phyloP scores from a whole-genome alignment of 371 early-diverging fungal genomes.

The Actinomucor elegans region DNA sequence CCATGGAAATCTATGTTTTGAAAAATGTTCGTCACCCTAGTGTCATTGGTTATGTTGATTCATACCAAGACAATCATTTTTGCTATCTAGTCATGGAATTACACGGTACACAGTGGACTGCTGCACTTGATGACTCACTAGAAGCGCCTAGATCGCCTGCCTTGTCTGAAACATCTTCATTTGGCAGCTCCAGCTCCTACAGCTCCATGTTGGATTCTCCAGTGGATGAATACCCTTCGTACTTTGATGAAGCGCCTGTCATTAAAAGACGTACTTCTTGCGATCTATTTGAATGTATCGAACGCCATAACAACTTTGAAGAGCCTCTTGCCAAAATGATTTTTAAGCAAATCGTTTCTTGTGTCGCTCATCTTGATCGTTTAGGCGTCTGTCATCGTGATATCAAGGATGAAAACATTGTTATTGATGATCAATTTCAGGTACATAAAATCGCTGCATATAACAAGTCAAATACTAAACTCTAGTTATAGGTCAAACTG shows the following conservation, averaged over 20 bases:
- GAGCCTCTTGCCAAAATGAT: slow-evolving; percentile 63
- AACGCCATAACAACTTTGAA: slow-evolving; percentile 61
- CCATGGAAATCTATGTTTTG: slow-evolving; percentile 76
- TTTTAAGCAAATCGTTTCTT: slow-evolving; percentile 71
- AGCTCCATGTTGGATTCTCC: slow-evolving; percentile 19
- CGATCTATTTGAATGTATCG: slow-evolving; percentile 84
- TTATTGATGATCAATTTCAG: slow-evolving; percentile 68
- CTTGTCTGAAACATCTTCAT: slow-evolving; percentile 27
- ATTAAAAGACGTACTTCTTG: slow-evolving; percentile 57
- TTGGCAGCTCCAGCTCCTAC: slow-evolving; percentile 13
- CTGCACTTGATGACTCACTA: slow-evolving; percentile 5
- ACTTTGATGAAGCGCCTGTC: slow-evolving; percentile 12
- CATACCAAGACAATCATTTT: slow-evolving; percentile 64
- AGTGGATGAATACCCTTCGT: slow-evolving; percentile 12
- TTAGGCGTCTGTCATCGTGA: slow-evolving; percentile 62
- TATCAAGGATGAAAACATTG: slow-evolving; percentile 78
- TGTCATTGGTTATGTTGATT: slow-evolving; percentile 69
- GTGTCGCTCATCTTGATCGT: slow-evolving; percentile 62
- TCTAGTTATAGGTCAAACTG: slow-evolving; percentile 55
- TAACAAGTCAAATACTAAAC: background rate
- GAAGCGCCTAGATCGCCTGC: slow-evolving; percentile 26
- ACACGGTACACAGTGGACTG: slow-evolving; percentile 72
- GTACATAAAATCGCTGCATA: slow-evolving; percentile 10
- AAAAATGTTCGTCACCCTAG: slow-evolving; percentile 67
- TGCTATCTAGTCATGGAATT: slow-evolving; percentile 79